Evolutionary conservation across 352 stramenopile genomes (phyloP), one percentile per base, ranked within the genome.

Genomic region (Phytophthora fragariaefolia): DNA sequence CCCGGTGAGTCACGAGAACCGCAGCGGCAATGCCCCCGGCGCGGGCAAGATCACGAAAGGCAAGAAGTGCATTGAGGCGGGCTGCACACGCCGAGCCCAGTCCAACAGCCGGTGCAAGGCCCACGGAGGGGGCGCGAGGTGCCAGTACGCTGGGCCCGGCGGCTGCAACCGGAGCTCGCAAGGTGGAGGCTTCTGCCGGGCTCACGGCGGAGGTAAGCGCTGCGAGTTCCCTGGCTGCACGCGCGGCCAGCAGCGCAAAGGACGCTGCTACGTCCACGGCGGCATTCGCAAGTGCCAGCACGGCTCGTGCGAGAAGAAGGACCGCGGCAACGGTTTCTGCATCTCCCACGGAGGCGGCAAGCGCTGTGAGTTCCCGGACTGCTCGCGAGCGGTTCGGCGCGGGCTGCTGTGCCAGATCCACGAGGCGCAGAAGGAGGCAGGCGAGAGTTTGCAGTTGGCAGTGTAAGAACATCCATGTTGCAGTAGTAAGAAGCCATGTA

Each of bases 91-190:
- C 7, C 85, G 87, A 17, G 85, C 87, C 7, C 85, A 93, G 59
- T 93, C 84, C n/a, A 95, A 95, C 50, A 90, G 81, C 32, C 85
- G 85, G 13, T 95, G 87, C 78, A 95, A 95, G 34, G 85, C 85
- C 5, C 83, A 93, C 32, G 85, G 85, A 0, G 87, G 87, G 15
- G 87, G 87, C 6, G 85, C 85, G 0, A 74, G 87, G 3, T 95
- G 87, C 53, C 85, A 92, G 51, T 93, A 75, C 53, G 54, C 67
- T 9, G 83, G 82, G 12, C 67, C 79, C 17, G 80, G 74, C n/a
- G 85, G 85, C 13, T 95, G 87, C 61, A 76, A 71, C 6, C 72
- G 85, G 0, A 93, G 85, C 40, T 92, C 82, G 0, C 87, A 95
- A 66, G 87, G 87, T 20, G 85, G 87, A 0, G 87, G 87, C 9